Evolutionary conservation across 225 moss, liverwort and hornwort genomes (phyloP).

Genomic region (Straminergon stramineum): DNA sequence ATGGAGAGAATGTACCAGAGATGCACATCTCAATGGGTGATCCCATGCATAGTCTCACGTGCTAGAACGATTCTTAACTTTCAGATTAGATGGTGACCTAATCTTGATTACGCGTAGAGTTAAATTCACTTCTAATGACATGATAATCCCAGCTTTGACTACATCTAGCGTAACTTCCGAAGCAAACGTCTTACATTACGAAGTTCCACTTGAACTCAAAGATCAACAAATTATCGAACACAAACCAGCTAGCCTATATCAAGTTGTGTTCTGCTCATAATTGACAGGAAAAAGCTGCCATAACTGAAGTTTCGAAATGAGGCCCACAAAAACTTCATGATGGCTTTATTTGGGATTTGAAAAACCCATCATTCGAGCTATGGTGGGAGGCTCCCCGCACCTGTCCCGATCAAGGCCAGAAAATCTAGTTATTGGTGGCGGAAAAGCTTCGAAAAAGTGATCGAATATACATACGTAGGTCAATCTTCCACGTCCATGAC

Average conservation of each 20-base stretch:
- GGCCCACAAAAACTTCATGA: background rate
- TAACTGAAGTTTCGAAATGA: background rate
- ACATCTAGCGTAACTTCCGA: background rate
- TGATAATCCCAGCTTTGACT: background rate
- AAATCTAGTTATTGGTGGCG: background rate
- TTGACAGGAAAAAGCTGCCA: background rate
- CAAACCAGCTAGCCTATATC: background rate
- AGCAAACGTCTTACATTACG: background rate
- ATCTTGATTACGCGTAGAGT: background rate
- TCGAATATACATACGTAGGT: background rate
- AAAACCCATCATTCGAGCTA: background rate
- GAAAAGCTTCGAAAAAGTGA: background rate
- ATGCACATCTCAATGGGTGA: background rate
- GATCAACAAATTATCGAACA: background rate
- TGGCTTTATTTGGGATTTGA: too few species aligned
- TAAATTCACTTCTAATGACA: background rate
- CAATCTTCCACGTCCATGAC: background rate
- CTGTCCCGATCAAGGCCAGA: background rate
- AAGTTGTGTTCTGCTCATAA: background rate
- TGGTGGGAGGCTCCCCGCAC: background rate
- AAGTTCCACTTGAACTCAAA: background rate
- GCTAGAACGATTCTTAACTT: background rate
- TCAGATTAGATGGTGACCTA: background rate
- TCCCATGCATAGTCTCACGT: background rate
- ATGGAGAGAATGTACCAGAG: background rate